Conservation (phyloP, 2,329 filamentous ascomycete genomes). For the Trichoderma sp. region DNA sequence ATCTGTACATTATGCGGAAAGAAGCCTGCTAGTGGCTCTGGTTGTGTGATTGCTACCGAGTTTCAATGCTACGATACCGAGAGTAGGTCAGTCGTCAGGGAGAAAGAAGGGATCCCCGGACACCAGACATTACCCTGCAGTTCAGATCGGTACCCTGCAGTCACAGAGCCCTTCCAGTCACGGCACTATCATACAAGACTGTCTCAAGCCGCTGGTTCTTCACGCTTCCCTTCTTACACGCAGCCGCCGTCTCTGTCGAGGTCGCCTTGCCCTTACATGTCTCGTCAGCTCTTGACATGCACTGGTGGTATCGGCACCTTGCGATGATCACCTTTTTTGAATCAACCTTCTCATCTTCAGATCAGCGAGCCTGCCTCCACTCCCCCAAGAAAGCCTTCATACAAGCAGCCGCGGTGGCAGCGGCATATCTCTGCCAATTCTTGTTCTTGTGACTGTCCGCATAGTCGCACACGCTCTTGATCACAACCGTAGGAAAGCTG, state of each 20-base stretch:
- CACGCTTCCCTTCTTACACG: background rate
- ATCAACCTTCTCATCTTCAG: background rate
- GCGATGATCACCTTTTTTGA: too few relatives aligned
- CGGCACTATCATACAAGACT: background rate
- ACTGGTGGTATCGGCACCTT: too few relatives aligned
- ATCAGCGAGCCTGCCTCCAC: constrained; percentile 2
- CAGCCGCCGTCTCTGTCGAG: background rate
- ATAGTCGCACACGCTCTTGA: constrained; percentile 45
- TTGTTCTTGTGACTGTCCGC: constrained; percentile 45
- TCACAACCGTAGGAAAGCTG: constrained; percentile 39
- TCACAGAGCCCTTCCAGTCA: background rate
- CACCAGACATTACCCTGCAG: too few relatives aligned
- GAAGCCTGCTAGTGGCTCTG: background rate
- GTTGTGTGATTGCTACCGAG: background rate
- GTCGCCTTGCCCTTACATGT: background rate
- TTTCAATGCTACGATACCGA: too few relatives aligned
- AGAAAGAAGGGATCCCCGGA: too few relatives aligned
- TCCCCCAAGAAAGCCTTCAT: constrained; percentile 24
- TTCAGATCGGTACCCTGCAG: too few relatives aligned
- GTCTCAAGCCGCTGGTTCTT: background rate
- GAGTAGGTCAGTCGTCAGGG: too few relatives aligned
- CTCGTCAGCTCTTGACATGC: too few relatives aligned
- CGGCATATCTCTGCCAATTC: constrained; percentile 35
- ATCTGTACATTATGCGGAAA: background rate
- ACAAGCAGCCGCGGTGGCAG: constrained; percentile 29